Evolutionary conservation across 2,329 filamentous ascomycete genomes (phyloP), one percentile per base, ranked within the genome.

Genomic region (Hymenoscyphus salicellus): DNA sequence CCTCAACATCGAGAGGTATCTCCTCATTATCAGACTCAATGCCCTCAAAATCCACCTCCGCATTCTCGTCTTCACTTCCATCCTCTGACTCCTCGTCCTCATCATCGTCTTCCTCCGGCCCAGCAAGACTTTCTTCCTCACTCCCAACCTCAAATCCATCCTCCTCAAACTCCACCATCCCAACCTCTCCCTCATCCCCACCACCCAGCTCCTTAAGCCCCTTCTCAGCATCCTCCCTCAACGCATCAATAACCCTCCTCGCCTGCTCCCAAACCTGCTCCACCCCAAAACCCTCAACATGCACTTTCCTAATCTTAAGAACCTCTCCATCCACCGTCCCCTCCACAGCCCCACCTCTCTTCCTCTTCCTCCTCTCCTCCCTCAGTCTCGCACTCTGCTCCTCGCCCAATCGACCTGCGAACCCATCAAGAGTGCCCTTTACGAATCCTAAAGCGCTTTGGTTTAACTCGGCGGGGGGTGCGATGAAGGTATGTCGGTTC

Each of bases 201-300:
- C 72, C 71, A 20, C 67, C 68, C 6, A 75, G 72, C 60, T 76
- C 77, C 58, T 76, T 78, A 55, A 82, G 76, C 38, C 76, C 81
- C 70, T 74, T 77, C 71, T 85, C 81, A 2, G 85, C 80, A 72
- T 88, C 83, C 20, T 79, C 77, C 55, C 80, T 79, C 6, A 88
- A 78, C 57, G 87, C 85, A 67, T 90, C 84, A 64, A 98, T 88
- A 23, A 98, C 92, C 72, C 91, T 87, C 73, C 88, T 89, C 8
- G 92, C 90, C 79, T 99, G 95, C 77, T 97, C 92, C 91, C 94
- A 99, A 55, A 99, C 88, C 78, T 98, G 94, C 23, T 89, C 86
- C 11, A 91, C 89, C 72, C 90, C 91, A 71, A 98, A 97, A 0
- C 94, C 95, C 64, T 96, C 87, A 6, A 92, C 82, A 75, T 97